Conservation (phyloP, 169 alveolate species). For the Perkinsus olseni region DNA sequence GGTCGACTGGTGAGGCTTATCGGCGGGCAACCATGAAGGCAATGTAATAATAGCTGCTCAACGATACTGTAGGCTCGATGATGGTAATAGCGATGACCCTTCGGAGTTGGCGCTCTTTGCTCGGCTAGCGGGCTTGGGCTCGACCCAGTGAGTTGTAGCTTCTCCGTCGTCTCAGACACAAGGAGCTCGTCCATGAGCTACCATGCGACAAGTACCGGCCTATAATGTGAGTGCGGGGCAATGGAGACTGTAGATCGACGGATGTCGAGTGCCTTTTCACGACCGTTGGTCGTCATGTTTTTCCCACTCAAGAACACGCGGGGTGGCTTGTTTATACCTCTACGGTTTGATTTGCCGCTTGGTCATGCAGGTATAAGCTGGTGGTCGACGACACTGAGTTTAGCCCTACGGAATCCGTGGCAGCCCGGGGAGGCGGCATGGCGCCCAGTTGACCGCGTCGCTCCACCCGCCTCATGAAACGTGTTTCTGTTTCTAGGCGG, state of each 20-base stretch:
- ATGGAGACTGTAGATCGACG: too few relatives aligned
- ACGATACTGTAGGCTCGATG: not conserved
- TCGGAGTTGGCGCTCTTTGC: not conserved
- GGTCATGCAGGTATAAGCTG: not conserved
- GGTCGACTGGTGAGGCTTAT: not conserved
- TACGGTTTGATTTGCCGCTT: not conserved
- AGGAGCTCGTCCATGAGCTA: not conserved
- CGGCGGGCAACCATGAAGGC: not conserved
- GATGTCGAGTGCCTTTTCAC: too few relatives aligned
- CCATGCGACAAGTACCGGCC: not conserved
- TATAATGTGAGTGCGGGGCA: not conserved
- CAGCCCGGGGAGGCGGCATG: not conserved
- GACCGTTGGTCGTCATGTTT: too few relatives aligned
- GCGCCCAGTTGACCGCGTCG: not conserved
- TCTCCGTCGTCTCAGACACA: not conserved
- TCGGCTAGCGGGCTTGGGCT: not conserved
- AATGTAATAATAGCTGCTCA: not conserved
- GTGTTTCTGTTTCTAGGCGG: not conserved
- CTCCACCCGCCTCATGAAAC: not conserved
- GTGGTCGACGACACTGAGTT: not conserved
- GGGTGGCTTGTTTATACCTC: too few relatives aligned
- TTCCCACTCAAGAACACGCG: too few relatives aligned
- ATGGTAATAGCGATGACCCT: not conserved
- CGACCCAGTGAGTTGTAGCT: not conserved
- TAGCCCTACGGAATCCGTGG: not conserved